Percentiles rank a stretch among this genome's conserved stretches.
Evolutionary conservation across 2,329 filamentous ascomycete genomes (phyloP).

Genomic region (Magnaporthiopsis incrustans): DNA sequence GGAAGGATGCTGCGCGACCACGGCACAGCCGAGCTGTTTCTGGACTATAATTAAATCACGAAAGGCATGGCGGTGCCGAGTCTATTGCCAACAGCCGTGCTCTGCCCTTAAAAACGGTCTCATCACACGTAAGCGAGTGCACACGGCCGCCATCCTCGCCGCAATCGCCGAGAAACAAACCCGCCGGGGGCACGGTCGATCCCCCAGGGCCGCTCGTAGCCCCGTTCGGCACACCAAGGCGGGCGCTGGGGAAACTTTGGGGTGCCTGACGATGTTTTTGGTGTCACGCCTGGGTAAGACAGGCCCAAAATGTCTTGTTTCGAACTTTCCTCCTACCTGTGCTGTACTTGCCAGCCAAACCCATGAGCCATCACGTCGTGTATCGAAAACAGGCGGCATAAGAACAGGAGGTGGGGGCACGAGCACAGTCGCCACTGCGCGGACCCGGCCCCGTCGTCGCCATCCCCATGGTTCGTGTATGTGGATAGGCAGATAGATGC

Average conservation of each 20-base stretch:
- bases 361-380: too few species aligned
- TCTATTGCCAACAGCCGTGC: not conserved
- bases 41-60: not conserved
- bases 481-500: not conserved
- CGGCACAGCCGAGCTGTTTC: not conserved
- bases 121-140: not conserved
- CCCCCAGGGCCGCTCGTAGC: not conserved
- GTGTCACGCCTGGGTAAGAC: not conserved
- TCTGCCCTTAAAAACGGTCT: not conserved
- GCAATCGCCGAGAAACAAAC: not conserved
- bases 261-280: not conserved
- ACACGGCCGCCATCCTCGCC: not conserved
- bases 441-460: not conserved
- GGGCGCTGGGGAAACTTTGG: not conserved
- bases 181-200: not conserved
- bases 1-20: not conserved
- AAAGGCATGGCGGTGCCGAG: not conserved
- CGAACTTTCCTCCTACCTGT: not conserved
- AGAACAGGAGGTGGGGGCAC: too few species aligned
- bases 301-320: not conserved
- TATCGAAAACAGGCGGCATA: not conserved
- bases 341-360: not conserved
- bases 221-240: not conserved
- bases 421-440: too few species aligned
- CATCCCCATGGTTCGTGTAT: not conserved